Conservation (phyloP, 306 rosid species). For the Castanea crenata region DNA sequence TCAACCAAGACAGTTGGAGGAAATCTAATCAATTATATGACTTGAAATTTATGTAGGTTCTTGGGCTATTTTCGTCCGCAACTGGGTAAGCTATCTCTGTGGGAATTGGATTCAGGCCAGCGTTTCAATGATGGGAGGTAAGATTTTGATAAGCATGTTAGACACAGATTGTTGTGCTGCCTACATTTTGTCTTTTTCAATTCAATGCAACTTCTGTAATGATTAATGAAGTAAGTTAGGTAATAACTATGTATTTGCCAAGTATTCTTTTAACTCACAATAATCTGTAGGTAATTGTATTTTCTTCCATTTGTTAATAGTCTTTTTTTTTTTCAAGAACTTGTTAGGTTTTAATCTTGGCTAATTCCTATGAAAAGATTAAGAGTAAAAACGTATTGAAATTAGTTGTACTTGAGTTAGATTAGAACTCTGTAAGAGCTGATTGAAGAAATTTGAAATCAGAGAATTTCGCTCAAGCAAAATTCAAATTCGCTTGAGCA, state of each 20-base stretch:
- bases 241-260: not conserved
- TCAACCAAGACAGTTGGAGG: not conserved
- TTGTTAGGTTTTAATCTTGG: not conserved
- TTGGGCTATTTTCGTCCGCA: slow-evolving; percentile 91
- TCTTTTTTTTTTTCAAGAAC: not conserved
- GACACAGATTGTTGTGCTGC: slow-evolving; percentile 43
- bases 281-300: not conserved
- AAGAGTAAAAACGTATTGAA: too few species aligned
- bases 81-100: slow-evolving; percentile 67
- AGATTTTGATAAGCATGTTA: slow-evolving; percentile 32
- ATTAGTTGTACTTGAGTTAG: too few species aligned
- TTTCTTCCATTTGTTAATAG: not conserved
- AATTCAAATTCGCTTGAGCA: too few species aligned
- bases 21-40: slow-evolving; percentile 1
- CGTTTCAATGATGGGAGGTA: slow-evolving; percentile 49
- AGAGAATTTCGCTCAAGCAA: too few species aligned
- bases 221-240: not conserved
- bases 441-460: too few species aligned
- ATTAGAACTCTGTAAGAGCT: too few species aligned
- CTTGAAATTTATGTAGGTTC: slow-evolving; percentile 55
- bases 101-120: slow-evolving; percentile 85
- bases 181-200: slow-evolving; percentile 10
- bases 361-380: too few species aligned
- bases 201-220: not conserved
- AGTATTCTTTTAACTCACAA: not conserved